Conservation (phyloP, 2,329 filamentous ascomycete genomes). For the Cercospora zeae-maydis region DNA sequence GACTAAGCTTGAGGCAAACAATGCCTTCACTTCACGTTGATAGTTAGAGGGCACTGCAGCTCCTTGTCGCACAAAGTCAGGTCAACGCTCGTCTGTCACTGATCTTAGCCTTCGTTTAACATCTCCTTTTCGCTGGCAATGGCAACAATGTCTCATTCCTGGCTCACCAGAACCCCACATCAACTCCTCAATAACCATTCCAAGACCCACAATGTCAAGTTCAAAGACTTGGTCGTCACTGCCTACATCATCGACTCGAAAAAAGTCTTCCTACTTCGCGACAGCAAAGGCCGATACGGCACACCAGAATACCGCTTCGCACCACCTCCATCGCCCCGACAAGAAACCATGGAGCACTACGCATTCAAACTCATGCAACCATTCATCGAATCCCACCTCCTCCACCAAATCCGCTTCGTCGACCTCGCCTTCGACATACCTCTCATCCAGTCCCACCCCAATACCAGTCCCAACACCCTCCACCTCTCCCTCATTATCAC, state of each 20-base stretch:
- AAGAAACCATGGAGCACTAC: neutral
- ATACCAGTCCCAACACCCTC: neutral
- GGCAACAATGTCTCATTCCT: neutral
- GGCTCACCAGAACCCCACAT: neutral
- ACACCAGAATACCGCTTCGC: neutral
- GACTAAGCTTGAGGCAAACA: too few species aligned
- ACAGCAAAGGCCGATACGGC: neutral
- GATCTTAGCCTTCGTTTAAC: too few species aligned
- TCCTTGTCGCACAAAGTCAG: too few species aligned
- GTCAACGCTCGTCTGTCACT: too few species aligned
- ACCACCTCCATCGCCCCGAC: neutral
- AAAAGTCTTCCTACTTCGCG: neutral
- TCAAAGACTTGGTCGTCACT: neutral
- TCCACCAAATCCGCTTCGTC: neutral
- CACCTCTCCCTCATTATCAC: neutral
- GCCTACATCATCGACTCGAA: neutral
- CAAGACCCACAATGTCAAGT: neutral
- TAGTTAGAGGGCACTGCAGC: too few species aligned
- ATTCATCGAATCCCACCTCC: neutral
- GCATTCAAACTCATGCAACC: neutral
- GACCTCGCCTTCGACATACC: conserved; percentile 1
- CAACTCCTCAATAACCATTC: neutral
- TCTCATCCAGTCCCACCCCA: neutral
- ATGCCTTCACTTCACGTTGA: neutral
- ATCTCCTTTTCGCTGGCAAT: too few species aligned